Evolutionary conservation across 257 asterid genomes (phyloP), one percentile per base, ranked within the genome.

Genomic region (Ilex asprella): DNA sequence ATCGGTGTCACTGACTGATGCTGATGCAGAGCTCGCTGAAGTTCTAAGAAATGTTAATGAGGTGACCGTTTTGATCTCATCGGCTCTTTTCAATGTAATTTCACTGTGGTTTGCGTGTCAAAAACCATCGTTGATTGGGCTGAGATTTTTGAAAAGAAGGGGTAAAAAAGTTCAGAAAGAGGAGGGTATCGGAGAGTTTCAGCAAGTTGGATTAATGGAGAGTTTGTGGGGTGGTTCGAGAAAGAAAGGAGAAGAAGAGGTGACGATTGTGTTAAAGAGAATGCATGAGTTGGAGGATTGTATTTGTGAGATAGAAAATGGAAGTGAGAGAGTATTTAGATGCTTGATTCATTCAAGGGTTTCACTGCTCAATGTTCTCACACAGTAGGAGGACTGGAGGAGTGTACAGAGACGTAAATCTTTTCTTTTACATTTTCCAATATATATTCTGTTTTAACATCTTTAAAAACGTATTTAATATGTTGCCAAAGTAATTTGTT

Each of bases 291-390:
- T 74, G 65, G 95, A 90, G 60, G 93, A 82, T 70, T 75, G 93
- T 52, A 62, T 90, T 11, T 56, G 63, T 68, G 87, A 78, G 55
- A 87, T 87, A 66, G 93, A 85, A 70, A 76, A 53, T 11, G 78
- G 87, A 14, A 88, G 87, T 0, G 95, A 80, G 43, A 85, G 66
- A 67, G 86, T 82, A n/a, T 83, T 83, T 57, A 80, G 96, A 73
- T 83, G 93, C 65, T 85, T 87, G 77, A 83, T 87, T 64, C 85
- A 77, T 55, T 70, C 96, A 15, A 85, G 96, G 67, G 96, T 85
- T 71, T 83, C 97, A 3, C 76, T 90, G 58, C 90, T 90, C 68
- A 90, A 90, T 74, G 81, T 87, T 47, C 80, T 90, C 66, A 84
- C 93, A 13, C 89, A 80, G 47, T 84, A 61, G 66, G n/a, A n/a